Evolutionary conservation across 192 early-diverging fungal genomes (phyloP).

Genomic region (Coemansia sp.): DNA sequence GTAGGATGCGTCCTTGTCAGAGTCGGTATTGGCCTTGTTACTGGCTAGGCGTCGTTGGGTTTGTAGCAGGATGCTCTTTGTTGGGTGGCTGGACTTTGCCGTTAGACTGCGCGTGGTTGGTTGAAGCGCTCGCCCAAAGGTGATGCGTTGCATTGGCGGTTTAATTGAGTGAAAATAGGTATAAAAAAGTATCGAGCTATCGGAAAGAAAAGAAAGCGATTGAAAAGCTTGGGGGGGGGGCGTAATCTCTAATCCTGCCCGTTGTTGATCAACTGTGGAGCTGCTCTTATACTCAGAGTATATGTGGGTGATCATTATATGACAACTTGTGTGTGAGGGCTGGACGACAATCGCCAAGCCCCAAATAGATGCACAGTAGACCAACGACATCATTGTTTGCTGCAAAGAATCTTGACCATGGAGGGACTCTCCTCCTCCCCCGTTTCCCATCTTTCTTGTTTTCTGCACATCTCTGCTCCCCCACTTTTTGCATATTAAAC

Average conservation of each 20-base stretch:
- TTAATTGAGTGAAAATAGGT: background rate
- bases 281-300: background rate
- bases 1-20: conserved; percentile 7
- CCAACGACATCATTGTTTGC: background rate
- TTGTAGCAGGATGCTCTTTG: background rate
- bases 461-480: background rate
- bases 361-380: background rate
- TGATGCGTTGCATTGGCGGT: background rate
- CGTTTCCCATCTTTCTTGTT: background rate
- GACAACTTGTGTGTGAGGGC: too few relatives aligned
- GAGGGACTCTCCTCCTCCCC: background rate
- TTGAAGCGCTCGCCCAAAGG: background rate
- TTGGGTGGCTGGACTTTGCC: background rate
- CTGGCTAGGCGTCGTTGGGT: background rate
- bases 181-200: background rate
- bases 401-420: background rate
- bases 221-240: background rate
- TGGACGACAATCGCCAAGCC: background rate
- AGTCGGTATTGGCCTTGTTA: background rate
- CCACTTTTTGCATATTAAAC: background rate
- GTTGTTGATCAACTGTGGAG: background rate
- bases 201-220: background rate
- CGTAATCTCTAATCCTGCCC: background rate
- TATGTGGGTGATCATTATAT: background rate
- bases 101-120: background rate